Base-by-base conservation (phyloP, 2,329 filamentous ascomycete genomes). In the Venturia nashicola region DNA sequence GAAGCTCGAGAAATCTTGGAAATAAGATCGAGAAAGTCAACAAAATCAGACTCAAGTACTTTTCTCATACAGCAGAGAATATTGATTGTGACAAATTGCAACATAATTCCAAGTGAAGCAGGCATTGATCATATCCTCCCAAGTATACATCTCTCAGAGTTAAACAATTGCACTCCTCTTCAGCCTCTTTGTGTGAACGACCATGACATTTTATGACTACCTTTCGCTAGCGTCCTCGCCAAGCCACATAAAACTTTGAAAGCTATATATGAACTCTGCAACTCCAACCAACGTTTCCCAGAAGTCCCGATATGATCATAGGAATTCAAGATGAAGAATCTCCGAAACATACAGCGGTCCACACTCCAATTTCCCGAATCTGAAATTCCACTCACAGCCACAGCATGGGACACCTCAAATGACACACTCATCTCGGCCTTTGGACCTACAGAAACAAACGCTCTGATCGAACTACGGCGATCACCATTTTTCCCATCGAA, bases 401-500 rank as follows among this genome's bases (percentile, higher is more conserved):
- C 87, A 64, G 88, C 91, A 71, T 97, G 93, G 93, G 91, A 97
- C 77, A 82, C 87, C 60, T 82, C 86, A 66, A 86, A 83, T 67
- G 88, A 94, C 74, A 85, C 89, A 66, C 76, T 94, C 62, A 81
- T 99, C 70, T 92, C 88, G 77, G 86, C 90, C 62, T 88, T 93
- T 79, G 93, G 94, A 8, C 94, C 93, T 67, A 87, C 86, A 3
- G 79, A 83, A 72, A 79, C 82, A 69, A 85, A 85, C 72, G 80
- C 87, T 64, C 79, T 86, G 62, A 89, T 99, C 69, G 87, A 93
- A 74, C 81, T 97, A 65, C 83, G 81, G 69, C 78, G 84, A 67
- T 71, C 80, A 44, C 72, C 77, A 46, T 74, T 76, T 62, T 72
- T 77, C 66, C 74, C 74, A 59, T 74, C 74, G 46, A 76, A 77